Evolutionary conservation across 2,329 filamentous ascomycete species (phyloP).

Genomic region (Alternaria brassicae): DNA sequence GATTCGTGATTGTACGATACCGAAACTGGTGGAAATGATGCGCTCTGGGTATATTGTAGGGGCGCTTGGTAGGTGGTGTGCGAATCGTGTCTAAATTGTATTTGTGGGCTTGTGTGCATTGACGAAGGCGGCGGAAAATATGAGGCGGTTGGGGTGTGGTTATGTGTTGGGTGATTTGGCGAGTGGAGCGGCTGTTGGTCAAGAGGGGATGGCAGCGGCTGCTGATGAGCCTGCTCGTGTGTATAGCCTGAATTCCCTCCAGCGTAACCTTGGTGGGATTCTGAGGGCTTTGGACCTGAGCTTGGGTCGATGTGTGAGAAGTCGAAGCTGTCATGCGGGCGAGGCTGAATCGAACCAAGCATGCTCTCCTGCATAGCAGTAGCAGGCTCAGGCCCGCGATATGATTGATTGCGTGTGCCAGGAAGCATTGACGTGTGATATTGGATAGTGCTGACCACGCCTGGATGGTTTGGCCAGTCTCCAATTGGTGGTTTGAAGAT

Average conservation of each 20-base stretch:
- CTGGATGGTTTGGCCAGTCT: constrained; percentile 54
- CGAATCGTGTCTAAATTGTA: constrained; percentile 32
- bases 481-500: constrained; percentile 78
- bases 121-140: constrained; percentile 45
- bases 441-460: constrained; percentile 47
- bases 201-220: constrained; percentile 42
- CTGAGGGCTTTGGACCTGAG: constrained; percentile 15
- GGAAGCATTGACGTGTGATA: constrained; percentile 51
- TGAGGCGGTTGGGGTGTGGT: constrained; percentile 38
- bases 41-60: constrained; percentile 33
- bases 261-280: constrained; percentile 24
- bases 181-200: constrained; percentile 39
- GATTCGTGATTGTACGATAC: constrained; percentile 33
- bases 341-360: constrained; percentile 40
- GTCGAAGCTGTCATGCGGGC: constrained; percentile 37
- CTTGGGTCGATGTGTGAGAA: constrained; percentile 32
- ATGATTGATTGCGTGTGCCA: constrained; percentile 37
- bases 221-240: constrained; percentile 38
- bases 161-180: constrained; percentile 38
- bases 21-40: constrained; percentile 35
- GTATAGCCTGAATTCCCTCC: constrained; percentile 27
- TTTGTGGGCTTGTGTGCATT: constrained; percentile 32
- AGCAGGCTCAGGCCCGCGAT: constrained; percentile 19
- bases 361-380: constrained; percentile 28
- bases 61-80: constrained; percentile 25